phyloP scores from a whole-genome alignment of 768 basidiomycete species.

The Serendipita vermifera region DNA sequence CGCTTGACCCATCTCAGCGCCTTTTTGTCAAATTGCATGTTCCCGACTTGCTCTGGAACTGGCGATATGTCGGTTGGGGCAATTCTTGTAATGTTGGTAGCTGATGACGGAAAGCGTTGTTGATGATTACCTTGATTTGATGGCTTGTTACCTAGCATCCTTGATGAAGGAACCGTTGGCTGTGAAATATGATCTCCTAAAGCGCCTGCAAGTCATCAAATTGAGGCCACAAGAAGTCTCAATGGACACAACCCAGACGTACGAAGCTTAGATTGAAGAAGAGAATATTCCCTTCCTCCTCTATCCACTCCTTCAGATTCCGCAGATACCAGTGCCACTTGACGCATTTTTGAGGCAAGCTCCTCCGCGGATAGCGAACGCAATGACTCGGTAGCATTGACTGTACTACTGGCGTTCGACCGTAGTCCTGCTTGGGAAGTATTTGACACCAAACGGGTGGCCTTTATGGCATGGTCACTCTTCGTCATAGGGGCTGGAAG shows the following conservation, averaged over 20 bases:
- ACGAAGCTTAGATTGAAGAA: too few species aligned
- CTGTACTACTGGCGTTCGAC: constrained; percentile 1
- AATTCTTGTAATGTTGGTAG: constrained; percentile 48
- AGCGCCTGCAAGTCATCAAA: too few species aligned
- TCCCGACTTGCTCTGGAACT: constrained; percentile 66
- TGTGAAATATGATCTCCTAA: too few species aligned
- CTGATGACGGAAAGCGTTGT: background rate
- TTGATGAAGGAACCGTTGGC: constrained; percentile 77
- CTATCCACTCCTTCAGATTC: constrained; percentile 13
- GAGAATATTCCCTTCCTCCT: too few species aligned
- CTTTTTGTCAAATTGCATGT: constrained; percentile 76
- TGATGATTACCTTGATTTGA: background rate
- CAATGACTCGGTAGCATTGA: constrained; percentile 1
- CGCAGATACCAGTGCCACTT: background rate
- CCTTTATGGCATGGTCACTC: constrained; percentile 40
- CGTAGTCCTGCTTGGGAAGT: background rate
- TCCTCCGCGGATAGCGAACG: constrained; percentile 6
- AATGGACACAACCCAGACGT: too few species aligned
- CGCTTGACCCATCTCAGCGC: constrained; percentile 79
- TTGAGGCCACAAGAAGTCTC: too few species aligned
- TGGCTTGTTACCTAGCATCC: constrained; percentile 40
- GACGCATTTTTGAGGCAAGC: background rate
- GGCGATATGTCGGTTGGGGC: constrained; percentile 63
- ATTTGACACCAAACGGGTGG: constrained; percentile 42
- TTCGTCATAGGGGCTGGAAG: constrained; percentile 34